Evolutionary conservation across 768 basidiomycete species (phyloP).

Genomic region (Neoboletus subvelutipes): DNA sequence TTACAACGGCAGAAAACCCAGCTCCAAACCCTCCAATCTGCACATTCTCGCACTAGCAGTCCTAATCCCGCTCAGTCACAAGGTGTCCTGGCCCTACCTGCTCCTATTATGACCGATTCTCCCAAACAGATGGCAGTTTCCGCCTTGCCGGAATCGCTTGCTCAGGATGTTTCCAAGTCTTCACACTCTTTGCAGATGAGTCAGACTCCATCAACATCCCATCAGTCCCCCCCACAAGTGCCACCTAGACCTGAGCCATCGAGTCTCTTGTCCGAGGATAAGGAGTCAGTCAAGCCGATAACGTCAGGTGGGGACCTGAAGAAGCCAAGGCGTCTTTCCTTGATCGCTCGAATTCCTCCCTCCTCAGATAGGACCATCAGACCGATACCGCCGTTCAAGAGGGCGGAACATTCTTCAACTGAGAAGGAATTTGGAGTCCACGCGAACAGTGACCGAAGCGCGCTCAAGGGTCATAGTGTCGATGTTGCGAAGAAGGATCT

Average conservation of each 20-base stretch:
- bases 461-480: conserved; percentile 30
- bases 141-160: conserved; percentile 5
- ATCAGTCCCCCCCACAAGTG: conserved; percentile 1
- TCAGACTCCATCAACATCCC: conserved; percentile 2
- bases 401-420: conserved; percentile 10
- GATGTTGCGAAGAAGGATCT: conserved; percentile 36
- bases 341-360: conserved; percentile 19
- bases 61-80: conserved; percentile 13
- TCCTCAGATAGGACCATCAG: conserved; percentile 18
- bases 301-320: conserved; percentile 1
- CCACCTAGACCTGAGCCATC: neutral
- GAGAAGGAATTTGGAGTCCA: conserved; percentile 38
- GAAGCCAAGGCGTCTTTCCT: conserved; percentile 22
- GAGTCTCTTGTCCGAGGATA: neutral
- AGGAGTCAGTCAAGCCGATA: neutral
- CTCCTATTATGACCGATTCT: conserved; percentile 20
- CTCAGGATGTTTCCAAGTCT: conserved; percentile 1
- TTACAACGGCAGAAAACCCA: conserved; percentile 26
- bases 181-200: conserved; percentile 7
- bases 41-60: conserved; percentile 17
- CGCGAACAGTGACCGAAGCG: conserved; percentile 15
- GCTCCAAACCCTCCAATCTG: conserved; percentile 19
- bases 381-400: conserved; percentile 23
- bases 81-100: neutral
- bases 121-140: conserved; percentile 16